phyloP scores from a whole-genome alignment of 1,139 yeast species.

The Scheffersomyces cryptocercus region DNA sequence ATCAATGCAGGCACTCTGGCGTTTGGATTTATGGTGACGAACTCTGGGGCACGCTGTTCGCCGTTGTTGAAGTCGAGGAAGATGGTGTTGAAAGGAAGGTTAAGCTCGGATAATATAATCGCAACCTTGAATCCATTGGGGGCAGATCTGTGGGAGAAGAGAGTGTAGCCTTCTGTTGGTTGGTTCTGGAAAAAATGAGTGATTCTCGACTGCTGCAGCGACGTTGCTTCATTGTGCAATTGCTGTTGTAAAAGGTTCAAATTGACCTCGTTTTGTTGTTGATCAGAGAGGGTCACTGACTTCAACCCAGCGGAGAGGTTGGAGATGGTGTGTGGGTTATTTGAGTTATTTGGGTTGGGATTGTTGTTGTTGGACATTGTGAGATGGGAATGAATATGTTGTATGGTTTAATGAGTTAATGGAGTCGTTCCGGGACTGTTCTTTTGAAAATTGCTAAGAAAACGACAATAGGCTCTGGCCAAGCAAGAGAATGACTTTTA shows the following conservation, averaged over 20 bases:
- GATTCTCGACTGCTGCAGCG: conserved; percentile 55
- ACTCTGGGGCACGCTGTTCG: conserved; percentile 92
- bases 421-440: no score
- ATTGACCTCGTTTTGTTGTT: conserved; percentile 44
- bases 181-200: conserved; percentile 74
- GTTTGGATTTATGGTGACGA: conserved; percentile 87
- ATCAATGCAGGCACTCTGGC: conserved; percentile 94
- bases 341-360: conserved; percentile 1
- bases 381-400: background rate
- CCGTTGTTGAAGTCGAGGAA: conserved; percentile 86
- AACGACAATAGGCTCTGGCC: no score
- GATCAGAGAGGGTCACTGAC: conserved; percentile 43
- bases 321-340: conserved; percentile 32
- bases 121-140: conserved; percentile 98
- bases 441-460: no score
- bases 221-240: conserved; percentile 38
- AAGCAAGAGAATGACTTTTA: no score
- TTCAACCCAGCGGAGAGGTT: conserved; percentile 54
- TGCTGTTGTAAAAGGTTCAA: conserved; percentile 43
- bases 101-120: conserved; percentile 80
- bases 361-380: background rate
- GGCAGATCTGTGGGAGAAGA: conserved; percentile 89
- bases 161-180: conserved; percentile 81
- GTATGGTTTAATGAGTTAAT: background rate
- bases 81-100: conserved; percentile 76